A percentile compares a stretch with the other conserved stretches of the same genome.
Evolutionary conservation across 2,329 filamentous ascomycete genomes (phyloP).

Genomic region (Talaromyces verruculosus): DNA sequence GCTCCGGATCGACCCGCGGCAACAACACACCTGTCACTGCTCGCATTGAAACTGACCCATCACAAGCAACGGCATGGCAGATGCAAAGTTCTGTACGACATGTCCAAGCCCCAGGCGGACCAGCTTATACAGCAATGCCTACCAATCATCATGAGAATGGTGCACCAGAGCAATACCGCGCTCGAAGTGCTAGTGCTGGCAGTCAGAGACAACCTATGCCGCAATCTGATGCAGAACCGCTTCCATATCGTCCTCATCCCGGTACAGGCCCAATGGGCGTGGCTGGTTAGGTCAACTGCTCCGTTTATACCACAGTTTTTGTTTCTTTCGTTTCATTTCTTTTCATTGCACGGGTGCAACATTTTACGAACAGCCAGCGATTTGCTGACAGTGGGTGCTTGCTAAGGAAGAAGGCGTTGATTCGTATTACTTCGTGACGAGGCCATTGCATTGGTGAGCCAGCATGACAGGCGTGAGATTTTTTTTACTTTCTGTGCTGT

Average conservation of each 20-base stretch:
- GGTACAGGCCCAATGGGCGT: conserved; percentile 43
- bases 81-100: conserved; percentile 82
- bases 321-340: not conserved
- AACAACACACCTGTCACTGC: conserved; percentile 54
- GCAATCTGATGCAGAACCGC: conserved; percentile 32
- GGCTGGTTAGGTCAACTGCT: conserved; percentile 30
- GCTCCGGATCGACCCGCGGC: conserved; percentile 41
- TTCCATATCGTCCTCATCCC: conserved; percentile 40
- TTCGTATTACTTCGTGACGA: conserved; percentile 20
- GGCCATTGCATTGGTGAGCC: conserved; percentile 21
- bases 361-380: conserved; percentile 17
- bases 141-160: conserved; percentile 28
- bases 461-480: conserved; percentile 22
- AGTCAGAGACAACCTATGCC: conserved; percentile 31
- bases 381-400: conserved; percentile 16
- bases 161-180: conserved; percentile 27
- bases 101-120: conserved; percentile 53
- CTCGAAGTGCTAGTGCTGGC: conserved; percentile 38
- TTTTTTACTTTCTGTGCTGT: not conserved
- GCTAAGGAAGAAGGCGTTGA: conserved; percentile 22
- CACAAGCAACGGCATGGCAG: conserved; percentile 68
- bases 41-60: conserved; percentile 81
- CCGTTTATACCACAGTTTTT: not conserved
- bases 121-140: conserved; percentile 33
- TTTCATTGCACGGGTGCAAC: conserved; percentile 18